Base-by-base conservation (phyloP, 495 filamentous ascomycete species). In the Bombardia bombarda region DNA sequence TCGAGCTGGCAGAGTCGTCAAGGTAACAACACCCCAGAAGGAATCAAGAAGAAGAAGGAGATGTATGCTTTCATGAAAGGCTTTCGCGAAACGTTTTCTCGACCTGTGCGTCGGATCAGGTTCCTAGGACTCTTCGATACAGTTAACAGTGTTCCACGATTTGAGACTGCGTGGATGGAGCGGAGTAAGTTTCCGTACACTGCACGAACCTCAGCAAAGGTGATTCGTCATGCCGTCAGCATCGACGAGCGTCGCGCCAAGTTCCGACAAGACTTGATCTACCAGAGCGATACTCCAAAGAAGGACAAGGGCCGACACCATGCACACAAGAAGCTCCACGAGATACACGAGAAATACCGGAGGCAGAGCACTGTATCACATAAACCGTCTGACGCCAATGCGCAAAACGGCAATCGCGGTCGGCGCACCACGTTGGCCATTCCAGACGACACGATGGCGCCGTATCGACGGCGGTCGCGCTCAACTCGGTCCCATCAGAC, bases 81-180 rank as follows among this genome's bases (percentile, higher is more conserved):
- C 0, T 94, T 94, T 62, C 80, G 86, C 18, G 85, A 90, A 53
- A 92, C 86, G 0, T 92, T 94, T 53, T 82, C 82, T 38, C 73
- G 87, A 0, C 87, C 86, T 0, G 82, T 90, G 9, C 69, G 79
- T 13, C 72, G 83, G 3, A 86, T 92, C 40, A 63, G 75, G 3
- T 85, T 86, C 50, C 62, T 86, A 1, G 82, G 82, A 0, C 68
- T 86, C 2, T 86, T 86, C 47, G 82, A 86, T 48, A 83, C 80
- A 0, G 87, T 93, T 34, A 93, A 93, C 56, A 83, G 81, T 45
- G 86, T 93, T 1, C 86, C 86, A 1, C 67, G 75, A 4, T 90
- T 92, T 44, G 87, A 94, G 60, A 76, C 80, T 7, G 86, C 87
- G 0, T 92, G 84, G 83, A 84, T 94, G 81, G 74, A 88, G 51